Conservation (phyloP, 306 rosid species). For the Casuarina glauca region DNA sequence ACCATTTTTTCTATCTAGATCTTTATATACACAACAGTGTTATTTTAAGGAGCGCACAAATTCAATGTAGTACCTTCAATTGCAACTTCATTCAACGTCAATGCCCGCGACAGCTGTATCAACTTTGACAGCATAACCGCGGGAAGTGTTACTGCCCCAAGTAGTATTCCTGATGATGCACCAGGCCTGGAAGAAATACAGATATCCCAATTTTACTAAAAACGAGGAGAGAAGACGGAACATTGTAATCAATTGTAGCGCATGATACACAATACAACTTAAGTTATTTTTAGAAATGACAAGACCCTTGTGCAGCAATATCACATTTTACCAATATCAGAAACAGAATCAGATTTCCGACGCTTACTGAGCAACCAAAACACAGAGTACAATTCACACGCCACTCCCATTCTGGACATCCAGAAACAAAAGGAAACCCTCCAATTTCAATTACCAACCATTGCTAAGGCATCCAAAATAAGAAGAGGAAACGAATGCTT, state of each 20-base stretch:
- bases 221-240: not conserved
- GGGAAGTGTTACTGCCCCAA: constrained; percentile 78
- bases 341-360: not conserved
- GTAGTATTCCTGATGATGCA: constrained; percentile 81
- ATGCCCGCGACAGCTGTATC: constrained; percentile 62
- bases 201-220: not conserved
- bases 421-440: not conserved
- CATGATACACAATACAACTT: not conserved
- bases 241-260: not conserved
- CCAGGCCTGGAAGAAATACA: constrained; percentile 54
- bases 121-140: constrained; percentile 73
- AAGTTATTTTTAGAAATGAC: no score
- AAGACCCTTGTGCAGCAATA: no score
- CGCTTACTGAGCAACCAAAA: not conserved
- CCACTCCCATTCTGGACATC: not conserved
- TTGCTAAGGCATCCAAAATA: not conserved
- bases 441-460: not conserved
- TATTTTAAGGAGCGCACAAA: not conserved
- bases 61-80: constrained; percentile 48
- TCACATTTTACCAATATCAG: no score
- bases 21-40: not conserved
- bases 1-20: not conserved
- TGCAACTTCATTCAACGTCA: constrained; percentile 46
- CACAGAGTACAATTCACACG: not conserved
- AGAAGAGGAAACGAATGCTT: not conserved